Percentiles rank a stretch among this genome's conserved stretches.
Conservation (phyloP, 495 filamentous ascomycete species). For the Lophiotrema nucula region DNA sequence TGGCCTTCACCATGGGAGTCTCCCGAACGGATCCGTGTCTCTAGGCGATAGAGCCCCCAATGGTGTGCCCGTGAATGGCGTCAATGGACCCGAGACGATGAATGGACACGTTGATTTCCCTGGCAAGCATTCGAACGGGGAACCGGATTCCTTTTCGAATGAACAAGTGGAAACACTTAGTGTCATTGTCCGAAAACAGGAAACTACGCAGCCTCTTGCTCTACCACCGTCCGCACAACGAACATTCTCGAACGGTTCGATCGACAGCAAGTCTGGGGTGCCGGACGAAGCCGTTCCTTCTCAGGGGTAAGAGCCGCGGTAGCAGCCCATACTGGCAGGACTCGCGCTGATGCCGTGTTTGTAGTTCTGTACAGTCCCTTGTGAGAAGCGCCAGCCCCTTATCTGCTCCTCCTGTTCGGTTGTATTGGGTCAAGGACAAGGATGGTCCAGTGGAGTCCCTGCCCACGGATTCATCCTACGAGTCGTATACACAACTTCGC, state of each 20-base stretch:
- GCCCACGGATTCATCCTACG: slow-evolving; percentile 49
- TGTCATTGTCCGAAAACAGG: slow-evolving; percentile 47
- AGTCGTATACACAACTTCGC: slow-evolving; percentile 57
- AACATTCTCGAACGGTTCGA: slow-evolving; percentile 55
- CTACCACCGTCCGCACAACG: slow-evolving; percentile 47
- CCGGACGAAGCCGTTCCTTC: slow-evolving; percentile 26
- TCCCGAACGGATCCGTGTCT: neutral
- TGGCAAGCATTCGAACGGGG: slow-evolving; percentile 10
- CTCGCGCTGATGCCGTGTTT: slow-evolving; percentile 28
- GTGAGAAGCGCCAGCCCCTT: slow-evolving; percentile 18
- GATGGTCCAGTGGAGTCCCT: slow-evolving; percentile 43
- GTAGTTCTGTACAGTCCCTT: slow-evolving; percentile 23
- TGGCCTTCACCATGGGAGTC: slow-evolving; percentile 10
- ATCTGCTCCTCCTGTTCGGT: slow-evolving; percentile 21
- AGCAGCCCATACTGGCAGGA: slow-evolving; percentile 18
- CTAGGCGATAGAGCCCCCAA: slow-evolving; percentile 1
- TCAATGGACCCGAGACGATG: slow-evolving; percentile 8
- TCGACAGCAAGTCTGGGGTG: slow-evolving; percentile 51
- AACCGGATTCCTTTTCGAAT: slow-evolving; percentile 52
- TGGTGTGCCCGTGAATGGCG: slow-evolving; percentile 2
- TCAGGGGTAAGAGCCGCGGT: slow-evolving; percentile 30
- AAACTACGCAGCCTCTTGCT: slow-evolving; percentile 34
- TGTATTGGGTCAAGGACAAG: slow-evolving; percentile 53
- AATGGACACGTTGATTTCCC: slow-evolving; percentile 9
- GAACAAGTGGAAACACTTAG: slow-evolving; percentile 54